Base-by-base conservation (phyloP, 768 basidiomycete genomes). In the Gautieria morchelliformis region DNA sequence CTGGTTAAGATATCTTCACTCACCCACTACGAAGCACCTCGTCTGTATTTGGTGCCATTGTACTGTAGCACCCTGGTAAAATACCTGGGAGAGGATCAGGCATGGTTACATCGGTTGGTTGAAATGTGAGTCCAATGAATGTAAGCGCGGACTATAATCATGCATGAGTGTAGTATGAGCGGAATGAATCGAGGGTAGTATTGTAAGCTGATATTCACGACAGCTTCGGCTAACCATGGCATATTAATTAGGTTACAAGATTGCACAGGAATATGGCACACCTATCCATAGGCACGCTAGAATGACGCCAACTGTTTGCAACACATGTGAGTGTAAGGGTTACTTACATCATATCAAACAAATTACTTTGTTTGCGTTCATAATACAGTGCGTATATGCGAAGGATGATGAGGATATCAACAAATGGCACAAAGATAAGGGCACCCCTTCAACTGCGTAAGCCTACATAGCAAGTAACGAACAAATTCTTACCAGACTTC, bases 361-460 rank as follows among this genome's bases (percentile, higher is more conserved):
- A 44, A 15, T 11, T 44, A 45, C 53, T 27, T 19, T 27, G 7
- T 42, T 46, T 45, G 42, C 45, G 46, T 33, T 35, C 4, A 33
- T 35, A 12, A 55, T 55, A 55, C 14, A 55, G 27, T 3, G 53
- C 53, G 32, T 44, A 55, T 17, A 55, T 42, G 15, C 53, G 53
- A 15, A 55, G 19, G 14, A 55, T 12, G 24, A 55, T n/a, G 9
- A 44, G 27, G 27, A 55, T 45, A 19, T 55, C 45, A n/a, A 55
- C 19, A 15, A 55, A 22, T 27, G 53, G 53, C 17, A 55, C 19
- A 44, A 55, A 11, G 40, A 11, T 24, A 14, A 35, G 39, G n/a
- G 53, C 12, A 0, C 53, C 53, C 53, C 53, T 55, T 14, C n/a
- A 53, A 41, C 42, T 1, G n/a, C 4, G 44, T 37, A 8, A 44